Evolutionary conservation across 768 basidiomycete species (phyloP).

Genomic region (Mycena kentingensis): DNA sequence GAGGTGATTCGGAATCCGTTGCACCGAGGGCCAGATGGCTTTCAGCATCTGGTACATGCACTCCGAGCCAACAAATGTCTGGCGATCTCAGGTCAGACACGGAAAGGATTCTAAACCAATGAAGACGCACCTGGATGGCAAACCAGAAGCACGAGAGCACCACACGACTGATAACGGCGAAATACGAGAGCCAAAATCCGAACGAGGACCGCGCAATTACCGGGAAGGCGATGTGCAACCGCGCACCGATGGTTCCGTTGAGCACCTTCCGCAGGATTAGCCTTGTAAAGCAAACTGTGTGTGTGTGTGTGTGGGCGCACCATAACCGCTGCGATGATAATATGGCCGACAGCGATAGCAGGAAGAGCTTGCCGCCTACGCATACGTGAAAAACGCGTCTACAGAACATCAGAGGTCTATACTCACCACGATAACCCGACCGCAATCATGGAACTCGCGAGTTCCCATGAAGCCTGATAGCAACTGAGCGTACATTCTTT

Average conservation of each 20-base stretch:
- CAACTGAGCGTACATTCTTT: too few relatives aligned
- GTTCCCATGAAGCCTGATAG: constrained; percentile 49
- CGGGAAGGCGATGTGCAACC: constrained; percentile 76
- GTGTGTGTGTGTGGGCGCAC: neutral
- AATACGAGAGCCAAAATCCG: constrained; percentile 90
- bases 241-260: constrained; percentile 78
- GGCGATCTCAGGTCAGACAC: neutral
- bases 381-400: neutral
- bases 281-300: constrained; percentile 19
- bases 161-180: constrained; percentile 75
- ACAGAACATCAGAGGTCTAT: constrained; percentile 10
- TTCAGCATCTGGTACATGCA: constrained; percentile 81
- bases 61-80: constrained; percentile 67
- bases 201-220: constrained; percentile 62
- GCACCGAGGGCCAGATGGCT: constrained; percentile 79
- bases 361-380: constrained; percentile 65
- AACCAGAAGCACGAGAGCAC: constrained; percentile 87
- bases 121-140: constrained; percentile 60
- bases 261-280: constrained; percentile 73
- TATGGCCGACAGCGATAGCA: constrained; percentile 72
- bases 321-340: constrained; percentile 58
- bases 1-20: constrained; percentile 64
- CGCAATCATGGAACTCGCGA: constrained; percentile 75
- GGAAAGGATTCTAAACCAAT: neutral
- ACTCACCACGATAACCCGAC: constrained; percentile 70